Evolutionary conservation across 306 rosid genomes (phyloP), one percentile per base, ranked within the genome.

Genomic region (Trichosanthes truncata): DNA sequence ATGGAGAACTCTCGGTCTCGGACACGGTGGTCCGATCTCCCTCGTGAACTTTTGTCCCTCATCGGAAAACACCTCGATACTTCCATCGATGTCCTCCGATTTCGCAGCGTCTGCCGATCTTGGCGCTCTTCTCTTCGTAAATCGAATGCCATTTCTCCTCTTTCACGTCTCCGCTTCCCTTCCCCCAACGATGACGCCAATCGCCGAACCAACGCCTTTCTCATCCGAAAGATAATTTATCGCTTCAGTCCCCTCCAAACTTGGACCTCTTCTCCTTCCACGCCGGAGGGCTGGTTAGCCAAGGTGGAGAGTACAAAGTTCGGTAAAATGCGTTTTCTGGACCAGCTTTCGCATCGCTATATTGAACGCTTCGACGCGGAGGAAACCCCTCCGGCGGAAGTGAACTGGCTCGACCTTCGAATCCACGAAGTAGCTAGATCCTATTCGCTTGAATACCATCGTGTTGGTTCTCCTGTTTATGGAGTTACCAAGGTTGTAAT

Each of bases 401-500:
- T 14, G 21, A 51, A 51, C 21, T 18, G 14, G 57, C 57, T 51
- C 20, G n/a, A 51, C 26, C 56, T 77, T 14, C 55, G 65, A 7
- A 68, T 68, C 66, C 3, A 52, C 29, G 81, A 82, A 48, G 45
- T 82, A 9, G 7, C 60, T 29, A 68, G 69, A 48, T 33, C 78
- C 33, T 29, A 29, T 6, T 82, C 73, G 14, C 69, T 82, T 2
- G 73, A 35, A 33, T 46, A 35, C 57, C 6, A 9, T 7, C 13
- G 33, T 29, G 33, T n/a, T 18, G 79, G 67, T 1, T 36, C 72
- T 23, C 76, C 76, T 3, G 25, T 82, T 33, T 7, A 21, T 67
- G 45, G 78, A 21, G 67, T 79, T 14, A 80, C 21, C 65, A 92
- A 73, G 81, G 91, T 89, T 53, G 83, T 87, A 59, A 21, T 84